Percentiles rank a stretch among this genome's conserved stretches.
Conservation (phyloP, 2,329 filamentous ascomycete genomes). For the Clonostachys byssicola region DNA sequence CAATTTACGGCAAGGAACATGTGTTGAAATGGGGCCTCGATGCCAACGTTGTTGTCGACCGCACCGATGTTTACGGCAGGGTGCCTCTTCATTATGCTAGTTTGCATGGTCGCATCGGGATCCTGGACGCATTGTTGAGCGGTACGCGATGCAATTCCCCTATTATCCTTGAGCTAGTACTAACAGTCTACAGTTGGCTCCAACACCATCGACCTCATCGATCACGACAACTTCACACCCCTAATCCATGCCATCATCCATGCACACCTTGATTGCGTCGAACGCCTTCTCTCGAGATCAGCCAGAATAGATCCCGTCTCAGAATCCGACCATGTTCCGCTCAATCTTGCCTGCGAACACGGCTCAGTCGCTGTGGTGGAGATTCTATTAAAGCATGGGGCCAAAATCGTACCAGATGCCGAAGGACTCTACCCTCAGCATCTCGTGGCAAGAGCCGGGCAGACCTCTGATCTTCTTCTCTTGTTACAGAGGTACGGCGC, state of each 20-base stretch:
- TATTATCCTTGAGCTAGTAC: not conserved
- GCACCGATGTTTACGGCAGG: slow-evolving; percentile 89
- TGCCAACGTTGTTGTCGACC: slow-evolving; percentile 69
- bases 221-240: slow-evolving; percentile 96
- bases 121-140: slow-evolving; percentile 70
- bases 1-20: slow-evolving; percentile 82
- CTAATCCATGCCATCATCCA: slow-evolving; percentile 94
- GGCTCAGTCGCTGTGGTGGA: slow-evolving; percentile 82
- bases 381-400: slow-evolving; percentile 75
- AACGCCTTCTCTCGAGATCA: slow-evolving; percentile 69
- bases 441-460: slow-evolving; percentile 84
- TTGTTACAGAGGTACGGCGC: slow-evolving; percentile 82
- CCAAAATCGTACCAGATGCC: slow-evolving; percentile 84
- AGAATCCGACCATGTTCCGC: slow-evolving; percentile 85
- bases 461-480: slow-evolving; percentile 73
- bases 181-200: slow-evolving; percentile 49
- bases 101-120: slow-evolving; percentile 84
- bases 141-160: slow-evolving; percentile 31
- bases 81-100: slow-evolving; percentile 94
- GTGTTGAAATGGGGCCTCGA: slow-evolving; percentile 75
- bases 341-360: slow-evolving; percentile 94
- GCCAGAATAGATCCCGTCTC: slow-evolving; percentile 84
- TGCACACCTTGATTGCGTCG: slow-evolving; percentile 74
- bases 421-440: slow-evolving; percentile 98
- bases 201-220: slow-evolving; percentile 78